Percentiles rank a stretch among this genome's conserved stretches.
Conservation (phyloP, 345 rosid genomes). For the Aquilaria yunnanensis region DNA sequence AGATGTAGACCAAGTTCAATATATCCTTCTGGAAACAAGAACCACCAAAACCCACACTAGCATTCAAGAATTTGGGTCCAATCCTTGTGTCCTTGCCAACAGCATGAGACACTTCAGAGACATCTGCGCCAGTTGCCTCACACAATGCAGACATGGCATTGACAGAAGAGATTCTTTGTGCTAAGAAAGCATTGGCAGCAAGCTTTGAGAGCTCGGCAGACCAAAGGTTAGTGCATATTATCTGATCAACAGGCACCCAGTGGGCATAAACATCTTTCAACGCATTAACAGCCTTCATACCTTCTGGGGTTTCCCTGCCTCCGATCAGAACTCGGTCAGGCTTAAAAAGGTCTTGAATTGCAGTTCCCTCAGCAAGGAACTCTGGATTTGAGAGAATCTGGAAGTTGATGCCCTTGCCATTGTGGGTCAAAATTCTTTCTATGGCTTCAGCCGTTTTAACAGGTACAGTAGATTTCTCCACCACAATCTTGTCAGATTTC, state of each 20-base stretch:
- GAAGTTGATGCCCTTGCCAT: conserved; percentile 61
- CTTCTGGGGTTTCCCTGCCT: conserved; percentile 62
- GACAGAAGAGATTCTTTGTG: conserved; percentile 66
- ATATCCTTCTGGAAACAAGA: conserved; percentile 75
- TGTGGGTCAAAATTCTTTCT: conserved; percentile 64
- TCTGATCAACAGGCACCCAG: conserved; percentile 61
- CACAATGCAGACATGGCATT: conserved; percentile 77
- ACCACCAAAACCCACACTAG: conserved; percentile 76
- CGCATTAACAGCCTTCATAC: conserved; percentile 40
- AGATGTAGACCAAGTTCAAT: conserved; percentile 58
- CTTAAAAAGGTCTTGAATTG: conserved; percentile 39
- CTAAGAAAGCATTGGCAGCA: conserved; percentile 73
- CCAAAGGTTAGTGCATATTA: conserved; percentile 69
- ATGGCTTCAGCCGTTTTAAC: conserved; percentile 77
- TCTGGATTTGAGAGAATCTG: conserved; percentile 72
- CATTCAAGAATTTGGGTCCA: conserved; percentile 65
- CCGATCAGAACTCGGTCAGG: conserved; percentile 73
- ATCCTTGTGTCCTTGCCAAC: conserved; percentile 62
- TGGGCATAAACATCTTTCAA: conserved; percentile 63
- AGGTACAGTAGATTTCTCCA: conserved; percentile 72
- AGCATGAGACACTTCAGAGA: conserved; percentile 53
- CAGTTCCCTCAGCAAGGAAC: conserved; percentile 81
- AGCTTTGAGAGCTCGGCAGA: conserved; percentile 76
- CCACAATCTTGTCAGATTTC: conserved; percentile 64
- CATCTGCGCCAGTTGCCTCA: conserved; percentile 69